Evolutionary conservation across 106 monocot genomes (phyloP), one percentile per base, ranked within the genome.

Genomic region (Dendrobium chrysotoxum): DNA sequence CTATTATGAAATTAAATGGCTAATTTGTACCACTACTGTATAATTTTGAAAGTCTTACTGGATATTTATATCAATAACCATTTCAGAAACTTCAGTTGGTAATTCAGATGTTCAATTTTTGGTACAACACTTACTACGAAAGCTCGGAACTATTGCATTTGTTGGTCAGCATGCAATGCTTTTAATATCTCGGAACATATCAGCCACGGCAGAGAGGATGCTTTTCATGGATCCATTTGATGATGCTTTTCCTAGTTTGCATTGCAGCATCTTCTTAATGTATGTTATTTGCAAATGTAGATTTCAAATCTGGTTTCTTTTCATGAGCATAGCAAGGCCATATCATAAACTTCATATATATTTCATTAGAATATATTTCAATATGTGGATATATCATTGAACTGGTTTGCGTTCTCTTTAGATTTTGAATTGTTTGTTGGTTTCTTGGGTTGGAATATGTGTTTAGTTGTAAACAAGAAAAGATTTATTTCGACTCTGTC

Each of bases 201-300:
- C 87, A 77, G 80, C 80, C 53, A 77, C 84, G 78, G 91, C 88
- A n/a, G 98, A 99, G 64, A 90, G 84, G 65, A 78, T 99, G 53
- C 85, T 92, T 78, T 75, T 91, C 39, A 87, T 90, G 76, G 93
- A 99, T 88, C 95, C 98, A 76, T 99, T 99, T 87, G 88, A 99
- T 86, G 84, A 90, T 45, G 78, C 85, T 78, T 99, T 88, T 79
- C 93, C 89, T 77, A 84, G 79, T 71, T 68, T 81, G 41, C 91
- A 99, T 91, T 89, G 78, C 77, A 87, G 75, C 87, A 87, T 99
- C 91, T 99, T 87, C 82, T 84, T 95, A 83, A 91, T 99, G 95
- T 95, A 86, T 84, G 98, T 68, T 78, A 18, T 53, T 41, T 2
- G 9, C 50, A 58, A 28, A 75, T 39, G 8, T 31, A 9, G 7